Percentiles rank a stretch among this genome's conserved stretches.
These are phyloP conservation scores for Magnolia changhungtana DNA, from an alignment of 164 flowering plant genomes.

Conservation along the genomic window DNA sequence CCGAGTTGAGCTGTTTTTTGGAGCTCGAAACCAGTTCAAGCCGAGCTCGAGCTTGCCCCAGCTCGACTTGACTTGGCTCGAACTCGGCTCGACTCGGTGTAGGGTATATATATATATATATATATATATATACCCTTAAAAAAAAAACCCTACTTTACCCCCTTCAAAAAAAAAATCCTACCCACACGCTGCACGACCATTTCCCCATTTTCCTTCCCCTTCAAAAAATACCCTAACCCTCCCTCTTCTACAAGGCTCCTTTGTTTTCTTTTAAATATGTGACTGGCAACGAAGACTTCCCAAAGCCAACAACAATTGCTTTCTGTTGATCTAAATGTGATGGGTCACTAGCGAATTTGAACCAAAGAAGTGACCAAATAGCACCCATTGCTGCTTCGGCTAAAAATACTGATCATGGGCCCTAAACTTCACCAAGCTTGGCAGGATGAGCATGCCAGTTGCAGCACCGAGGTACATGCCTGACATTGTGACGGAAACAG, in stretches of 20 bases:
- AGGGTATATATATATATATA: too few relatives aligned
- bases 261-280: conserved; percentile 16
- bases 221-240: too few relatives aligned
- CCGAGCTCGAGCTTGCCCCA: too few relatives aligned
- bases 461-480: conserved; percentile 98
- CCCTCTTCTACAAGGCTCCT: conserved; percentile 33
- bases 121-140: too few relatives aligned
- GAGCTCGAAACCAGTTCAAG: too few relatives aligned
- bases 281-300: conserved; percentile 56
- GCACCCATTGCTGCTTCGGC: conserved; percentile 76
- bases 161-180: too few relatives aligned
- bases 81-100: too few relatives aligned
- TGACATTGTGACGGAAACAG: conserved; percentile 86
- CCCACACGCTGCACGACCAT: too few relatives aligned
- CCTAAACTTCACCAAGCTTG: conserved; percentile 71
- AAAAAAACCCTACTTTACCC: too few relatives aligned
- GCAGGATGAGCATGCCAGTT: conserved; percentile 74
- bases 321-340: conserved; percentile 75
- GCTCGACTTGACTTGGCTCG: too few relatives aligned
- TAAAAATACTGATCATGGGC: conserved; percentile 74
- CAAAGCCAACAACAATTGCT: conserved; percentile 81
- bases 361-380: conserved; percentile 80
- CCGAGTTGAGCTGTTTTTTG: too few relatives aligned
- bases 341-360: conserved; percentile 67
- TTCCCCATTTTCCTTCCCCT: too few relatives aligned